Evolutionary conservation across 192 early-diverging fungal genomes (phyloP).

Genomic region (Thoreauomyces humboldtii): DNA sequence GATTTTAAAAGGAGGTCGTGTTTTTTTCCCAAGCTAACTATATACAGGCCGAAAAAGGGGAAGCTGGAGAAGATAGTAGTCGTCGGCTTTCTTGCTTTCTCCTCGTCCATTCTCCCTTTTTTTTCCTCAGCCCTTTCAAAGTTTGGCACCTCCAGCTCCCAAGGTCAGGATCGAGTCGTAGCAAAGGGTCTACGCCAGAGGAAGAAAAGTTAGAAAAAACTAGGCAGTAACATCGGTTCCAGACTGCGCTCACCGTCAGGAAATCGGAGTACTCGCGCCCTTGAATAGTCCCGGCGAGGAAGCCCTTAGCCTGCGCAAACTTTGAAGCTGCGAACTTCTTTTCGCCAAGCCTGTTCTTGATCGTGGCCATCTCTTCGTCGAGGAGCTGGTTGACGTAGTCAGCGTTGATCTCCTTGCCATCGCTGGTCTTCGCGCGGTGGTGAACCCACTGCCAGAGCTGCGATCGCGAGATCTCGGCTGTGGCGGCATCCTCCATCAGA

Average conservation of each 20-base stretch:
- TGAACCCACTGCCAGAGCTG: slow-evolving; percentile 98
- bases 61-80: too few species aligned
- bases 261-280: slow-evolving; percentile 89
- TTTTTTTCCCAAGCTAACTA: too few species aligned
- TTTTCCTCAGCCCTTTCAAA: too few species aligned
- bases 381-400: slow-evolving; percentile 75
- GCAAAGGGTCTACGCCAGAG: slow-evolving; percentile 1
- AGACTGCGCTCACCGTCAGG: slow-evolving; percentile 58
- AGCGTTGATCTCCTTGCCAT: slow-evolving; percentile 78
- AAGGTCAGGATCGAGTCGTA: slow-evolving; percentile 13
- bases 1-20: too few species aligned
- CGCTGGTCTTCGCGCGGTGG: slow-evolving; percentile 76
- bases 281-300: slow-evolving; percentile 73
- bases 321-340: slow-evolving; percentile 62
- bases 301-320: slow-evolving; percentile 65
- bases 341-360: slow-evolving; percentile 52
- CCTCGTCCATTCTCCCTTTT: too few species aligned
- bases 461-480: slow-evolving; percentile 94
- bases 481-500: slow-evolving; percentile 98
- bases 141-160: slow-evolving; percentile 1
- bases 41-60: too few species aligned
- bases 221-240: background rate
- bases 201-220: background rate
- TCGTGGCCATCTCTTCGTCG: slow-evolving; percentile 79
- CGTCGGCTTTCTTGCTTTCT: too few species aligned